A percentile compares a stretch with the other conserved stretches of the same genome.
These are phyloP conservation scores for Dioscorea cayenensis DNA, from an alignment of 116 monocot species.

Conservation along the genomic window DNA sequence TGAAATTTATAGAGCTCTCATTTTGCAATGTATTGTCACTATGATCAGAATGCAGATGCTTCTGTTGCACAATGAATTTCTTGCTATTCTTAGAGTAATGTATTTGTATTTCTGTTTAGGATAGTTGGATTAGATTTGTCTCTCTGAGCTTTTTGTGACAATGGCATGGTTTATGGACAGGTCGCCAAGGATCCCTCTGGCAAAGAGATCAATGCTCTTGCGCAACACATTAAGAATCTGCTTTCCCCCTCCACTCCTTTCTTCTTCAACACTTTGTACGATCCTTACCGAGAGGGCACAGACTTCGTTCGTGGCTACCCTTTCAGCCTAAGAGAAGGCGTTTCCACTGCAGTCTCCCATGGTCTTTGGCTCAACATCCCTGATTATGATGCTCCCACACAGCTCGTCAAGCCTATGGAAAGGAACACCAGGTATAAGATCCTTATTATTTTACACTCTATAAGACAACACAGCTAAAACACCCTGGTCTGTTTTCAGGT, in stretches of 20 bases:
- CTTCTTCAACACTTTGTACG: constrained; percentile 78
- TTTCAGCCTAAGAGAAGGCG: constrained; percentile 74
- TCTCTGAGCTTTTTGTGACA: background rate
- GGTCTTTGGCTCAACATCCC: constrained; percentile 83
- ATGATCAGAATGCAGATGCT: too few relatives aligned
- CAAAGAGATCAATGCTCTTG: constrained; percentile 71
- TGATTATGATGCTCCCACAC: constrained; percentile 77
- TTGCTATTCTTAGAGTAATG: too few relatives aligned
- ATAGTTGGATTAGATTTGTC: background rate
- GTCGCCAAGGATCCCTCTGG: constrained; percentile 67
- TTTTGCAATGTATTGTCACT: too few relatives aligned
- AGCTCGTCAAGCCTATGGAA: constrained; percentile 76
- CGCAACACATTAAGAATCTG: constrained; percentile 77
- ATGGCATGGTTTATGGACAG: constrained; percentile 7
- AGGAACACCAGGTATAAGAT: constrained; percentile 47
- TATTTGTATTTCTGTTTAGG: too few relatives aligned
- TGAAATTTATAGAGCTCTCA: too few relatives aligned
- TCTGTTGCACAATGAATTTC: too few relatives aligned
- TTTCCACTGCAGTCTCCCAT: constrained; percentile 54
- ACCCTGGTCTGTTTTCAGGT: constrained; percentile 23
- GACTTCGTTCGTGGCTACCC: constrained; percentile 83
- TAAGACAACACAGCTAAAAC: background rate
- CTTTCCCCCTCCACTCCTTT: constrained; percentile 65
- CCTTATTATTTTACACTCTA: background rate
- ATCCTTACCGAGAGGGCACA: constrained; percentile 54